Evolutionary conservation across 169 alveolate genomes (phyloP), one percentile per base, ranked within the genome.

Genomic region (Miamiensis avidus): DNA sequence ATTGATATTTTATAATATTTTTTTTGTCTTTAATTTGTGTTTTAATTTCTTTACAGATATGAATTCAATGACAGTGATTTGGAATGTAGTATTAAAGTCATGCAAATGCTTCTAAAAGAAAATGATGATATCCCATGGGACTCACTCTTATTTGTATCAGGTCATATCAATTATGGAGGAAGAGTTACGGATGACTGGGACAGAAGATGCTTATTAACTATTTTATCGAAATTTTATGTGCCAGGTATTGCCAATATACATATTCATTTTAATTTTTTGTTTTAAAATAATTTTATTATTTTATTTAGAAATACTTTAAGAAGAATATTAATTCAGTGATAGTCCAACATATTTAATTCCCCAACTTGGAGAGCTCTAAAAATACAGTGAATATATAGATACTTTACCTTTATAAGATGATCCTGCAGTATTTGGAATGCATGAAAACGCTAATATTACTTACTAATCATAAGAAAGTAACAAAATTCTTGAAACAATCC

Each of bases 111-210:
- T 82, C 85, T 96, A 81, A 95, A 94, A 74, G 98, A 95, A 30
- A 95, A 94, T 31, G 98, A 94, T 0, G 93, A 92, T 34, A 91
- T 97, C 69, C 98, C 99, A 1, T 97, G 98, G 97, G 99, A 98
- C 79, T 97, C 98, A 31, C 84, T 97, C 87, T 82, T 93, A 72
- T 97, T 95, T 87, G 95, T 97, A 65, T 95, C 97, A 72, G 99
- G 99, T 25, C 96, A 97, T 74, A 97, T 98, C 81, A 96, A 97
- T 89, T 98, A 98, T 90, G 99, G 99, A 31, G 99, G 99, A 33
- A 96, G 99, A 88, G 99, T 98, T 75, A 98, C 99, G 28, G 99
- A 98, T 88, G 99, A 96, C 84, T 91, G 95, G 94, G 99, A 98
- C 94, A 93, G 98, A 87, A 91, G 95, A 83, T 94, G 97, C 75